Conservation (phyloP, 78 protist genomes). For the Anaeramoeba flamelloides region DNA sequence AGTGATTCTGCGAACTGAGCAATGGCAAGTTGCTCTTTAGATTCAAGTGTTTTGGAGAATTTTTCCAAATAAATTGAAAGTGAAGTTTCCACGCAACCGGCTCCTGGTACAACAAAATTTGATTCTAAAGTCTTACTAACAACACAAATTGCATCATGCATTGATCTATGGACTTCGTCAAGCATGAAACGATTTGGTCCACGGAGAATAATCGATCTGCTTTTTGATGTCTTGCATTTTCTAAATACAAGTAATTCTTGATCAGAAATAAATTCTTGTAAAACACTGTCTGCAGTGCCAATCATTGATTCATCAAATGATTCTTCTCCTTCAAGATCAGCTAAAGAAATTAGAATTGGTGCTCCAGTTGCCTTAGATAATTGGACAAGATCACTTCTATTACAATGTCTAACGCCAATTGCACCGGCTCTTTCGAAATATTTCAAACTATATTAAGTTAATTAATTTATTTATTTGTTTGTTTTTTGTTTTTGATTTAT, state of each 20-base stretch:
- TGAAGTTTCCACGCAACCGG: slow-evolving; percentile 95
- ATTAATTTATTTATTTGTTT: too few species aligned
- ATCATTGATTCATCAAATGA: slow-evolving; percentile 54
- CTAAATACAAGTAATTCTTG: neutral
- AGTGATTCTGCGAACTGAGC: slow-evolving; percentile 89
- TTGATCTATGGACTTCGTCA: slow-evolving; percentile 84
- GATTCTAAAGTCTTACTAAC: slow-evolving; percentile 79
- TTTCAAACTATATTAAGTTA: too few species aligned
- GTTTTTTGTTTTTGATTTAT: too few species aligned
- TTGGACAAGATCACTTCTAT: slow-evolving; percentile 72
- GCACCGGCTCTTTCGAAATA: slow-evolving; percentile 81
- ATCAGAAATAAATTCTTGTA: slow-evolving; percentile 73
- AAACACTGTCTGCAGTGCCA: slow-evolving; percentile 33
- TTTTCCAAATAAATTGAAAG: slow-evolving; percentile 83
- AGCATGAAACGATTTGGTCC: slow-evolving; percentile 80
- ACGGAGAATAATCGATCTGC: slow-evolving; percentile 76
- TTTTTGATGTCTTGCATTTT: slow-evolving; percentile 23
- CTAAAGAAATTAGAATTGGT: slow-evolving; percentile 50
- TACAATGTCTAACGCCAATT: slow-evolving; percentile 78
- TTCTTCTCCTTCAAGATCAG: slow-evolving; percentile 85
- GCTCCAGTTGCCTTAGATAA: slow-evolving; percentile 77
- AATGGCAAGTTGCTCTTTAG: slow-evolving; percentile 90
- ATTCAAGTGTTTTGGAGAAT: slow-evolving; percentile 61
- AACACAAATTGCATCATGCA: slow-evolving; percentile 93
- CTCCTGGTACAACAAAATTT: slow-evolving; percentile 49